These are phyloP conservation scores for Mytilinidion resinicola DNA, from an alignment of 495 filamentous ascomycete genomes.

Conservation along the genomic window DNA sequence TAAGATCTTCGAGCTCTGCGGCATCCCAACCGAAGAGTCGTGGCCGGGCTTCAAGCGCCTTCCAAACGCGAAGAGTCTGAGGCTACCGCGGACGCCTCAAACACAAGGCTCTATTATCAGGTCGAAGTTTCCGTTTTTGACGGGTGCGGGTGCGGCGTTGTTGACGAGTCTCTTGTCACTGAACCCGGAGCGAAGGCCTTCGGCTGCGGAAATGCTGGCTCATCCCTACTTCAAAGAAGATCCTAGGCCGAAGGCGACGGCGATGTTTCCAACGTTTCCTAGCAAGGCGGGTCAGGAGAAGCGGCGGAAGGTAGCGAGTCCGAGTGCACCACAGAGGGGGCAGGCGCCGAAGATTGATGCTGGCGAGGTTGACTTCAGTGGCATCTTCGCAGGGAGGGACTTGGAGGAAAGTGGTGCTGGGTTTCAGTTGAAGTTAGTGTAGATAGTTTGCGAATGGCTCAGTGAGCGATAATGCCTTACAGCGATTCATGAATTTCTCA, in stretches of 20 bases:
- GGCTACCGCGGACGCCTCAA: constrained; percentile 53
- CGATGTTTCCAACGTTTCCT: constrained; percentile 64
- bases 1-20: constrained; percentile 83
- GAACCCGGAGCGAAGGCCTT: constrained; percentile 65
- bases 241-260: constrained; percentile 75
- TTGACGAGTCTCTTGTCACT: constrained; percentile 64
- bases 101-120: constrained; percentile 48
- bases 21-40: constrained; percentile 74
- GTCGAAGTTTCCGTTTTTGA: constrained; percentile 74
- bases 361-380: constrained; percentile 67
- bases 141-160: constrained; percentile 63
- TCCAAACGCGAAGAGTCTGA: constrained; percentile 79
- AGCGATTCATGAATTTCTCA: too few relatives aligned
- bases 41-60: constrained; percentile 87
- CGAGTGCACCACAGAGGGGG: constrained; percentile 79
- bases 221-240: constrained; percentile 88
- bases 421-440: constrained; percentile 68
- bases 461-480: too few relatives aligned
- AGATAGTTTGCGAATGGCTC: background rate
- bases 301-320: constrained; percentile 63
- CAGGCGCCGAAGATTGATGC: constrained; percentile 59
- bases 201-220: constrained; percentile 61
- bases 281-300: constrained; percentile 92
- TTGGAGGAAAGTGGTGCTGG: constrained; percentile 73
- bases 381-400: constrained; percentile 65